Evolutionary conservation across 495 filamentous ascomycete species (phyloP).

Genomic region (Evernia prunastri): DNA sequence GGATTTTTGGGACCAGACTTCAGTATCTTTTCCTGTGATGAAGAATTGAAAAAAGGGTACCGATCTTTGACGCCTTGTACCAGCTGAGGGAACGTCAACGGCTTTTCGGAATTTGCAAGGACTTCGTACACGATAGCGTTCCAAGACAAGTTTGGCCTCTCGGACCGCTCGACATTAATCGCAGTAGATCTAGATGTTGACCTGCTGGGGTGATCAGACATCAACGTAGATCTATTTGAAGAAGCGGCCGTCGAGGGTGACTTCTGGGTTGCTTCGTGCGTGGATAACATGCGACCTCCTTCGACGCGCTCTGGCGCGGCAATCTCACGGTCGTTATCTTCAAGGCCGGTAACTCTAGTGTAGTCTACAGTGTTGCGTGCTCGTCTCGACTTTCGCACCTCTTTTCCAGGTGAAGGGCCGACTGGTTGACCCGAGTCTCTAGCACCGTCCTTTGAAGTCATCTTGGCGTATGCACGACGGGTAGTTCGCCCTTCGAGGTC

Average conservation of each 20-base stretch:
- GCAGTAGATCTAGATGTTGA: neutral
- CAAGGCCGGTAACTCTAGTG: neutral
- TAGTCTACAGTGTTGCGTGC: neutral
- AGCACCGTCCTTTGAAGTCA: neutral
- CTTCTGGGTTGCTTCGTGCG: neutral
- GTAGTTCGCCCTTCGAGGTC: slow-evolving; percentile 1
- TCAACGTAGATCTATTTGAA: neutral
- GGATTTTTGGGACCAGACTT: neutral
- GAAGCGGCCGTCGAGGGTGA: neutral
- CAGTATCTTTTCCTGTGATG: neutral
- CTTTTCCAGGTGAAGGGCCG: neutral
- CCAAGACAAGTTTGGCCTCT: neutral
- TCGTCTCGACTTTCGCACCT: neutral
- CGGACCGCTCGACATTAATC: neutral
- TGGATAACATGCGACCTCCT: neutral
- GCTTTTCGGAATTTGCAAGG: neutral
- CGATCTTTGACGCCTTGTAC: neutral
- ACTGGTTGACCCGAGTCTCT: neutral
- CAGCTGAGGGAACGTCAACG: neutral
- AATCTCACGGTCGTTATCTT: neutral
- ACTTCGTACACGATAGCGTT: neutral
- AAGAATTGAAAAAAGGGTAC: neutral
- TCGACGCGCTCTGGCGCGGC: neutral
- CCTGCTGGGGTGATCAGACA: neutral
- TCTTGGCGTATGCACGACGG: neutral